These are phyloP conservation scores for Zygosaccharomyces rouxii DNA, from an alignment of 805 yeast species.

Conservation along the genomic window DNA sequence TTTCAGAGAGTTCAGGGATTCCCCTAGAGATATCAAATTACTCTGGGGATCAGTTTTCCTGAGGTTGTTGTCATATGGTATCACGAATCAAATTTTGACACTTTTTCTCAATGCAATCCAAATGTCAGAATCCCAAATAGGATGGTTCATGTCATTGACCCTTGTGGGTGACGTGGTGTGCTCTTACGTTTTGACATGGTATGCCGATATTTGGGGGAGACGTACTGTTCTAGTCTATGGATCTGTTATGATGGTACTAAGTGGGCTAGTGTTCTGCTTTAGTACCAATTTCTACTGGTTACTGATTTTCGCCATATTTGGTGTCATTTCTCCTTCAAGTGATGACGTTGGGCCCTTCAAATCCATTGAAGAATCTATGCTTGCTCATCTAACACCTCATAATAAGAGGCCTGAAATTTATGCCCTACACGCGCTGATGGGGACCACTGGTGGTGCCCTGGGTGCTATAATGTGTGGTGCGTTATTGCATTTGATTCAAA, in stretches of 20 bases:
- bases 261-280: slow-evolving; percentile 64
- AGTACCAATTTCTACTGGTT: slow-evolving; percentile 51
- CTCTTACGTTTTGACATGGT: slow-evolving; percentile 69
- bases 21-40: slow-evolving; percentile 52
- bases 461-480: slow-evolving; percentile 67
- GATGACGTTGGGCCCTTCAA: slow-evolving; percentile 90
- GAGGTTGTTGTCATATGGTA: slow-evolving; percentile 69
- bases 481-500: slow-evolving; percentile 44
- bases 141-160: slow-evolving; percentile 77
- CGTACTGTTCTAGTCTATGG: slow-evolving; percentile 61
- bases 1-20: slow-evolving; percentile 31
- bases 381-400: slow-evolving; percentile 72
- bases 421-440: slow-evolving; percentile 67
- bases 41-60: slow-evolving; percentile 67
- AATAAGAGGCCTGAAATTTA: slow-evolving; percentile 64
- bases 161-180: slow-evolving; percentile 72
- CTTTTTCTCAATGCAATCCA: slow-evolving; percentile 55
- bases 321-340: slow-evolving; percentile 86
- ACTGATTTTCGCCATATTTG: slow-evolving; percentile 68
- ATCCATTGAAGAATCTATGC: slow-evolving; percentile 75
- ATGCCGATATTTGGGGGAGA: slow-evolving; percentile 69
- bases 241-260: slow-evolving; percentile 57
- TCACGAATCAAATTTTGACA: slow-evolving; percentile 74
- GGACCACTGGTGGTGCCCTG: slow-evolving; percentile 67
- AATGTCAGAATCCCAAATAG: slow-evolving; percentile 56